Evolutionary conservation across 2,329 filamentous ascomycete genomes (phyloP), one percentile per base, ranked within the genome.

Genomic region (Alternaria sp.): DNA sequence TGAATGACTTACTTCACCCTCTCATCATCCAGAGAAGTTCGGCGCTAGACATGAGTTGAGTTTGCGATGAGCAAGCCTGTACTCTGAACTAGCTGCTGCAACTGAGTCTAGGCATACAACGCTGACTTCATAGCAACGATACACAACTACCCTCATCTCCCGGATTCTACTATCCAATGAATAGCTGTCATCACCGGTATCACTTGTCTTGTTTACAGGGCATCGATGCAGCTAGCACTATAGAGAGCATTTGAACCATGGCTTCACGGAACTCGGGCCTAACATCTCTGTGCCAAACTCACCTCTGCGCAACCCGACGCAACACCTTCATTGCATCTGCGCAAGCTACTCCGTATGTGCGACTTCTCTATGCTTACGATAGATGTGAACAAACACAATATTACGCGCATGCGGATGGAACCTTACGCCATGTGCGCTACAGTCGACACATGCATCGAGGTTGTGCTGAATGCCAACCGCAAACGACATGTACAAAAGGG

Each of bases 401-500:
- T 24, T 24, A 32, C 26, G 43, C 20, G 20, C 41, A 46, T 36
- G 36, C 54, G 53, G 54, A 56, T 61, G 61, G 32, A 46, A 62
- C 62, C 30, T 59, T 39, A 60, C 46, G 51, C 56, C 39, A 44
- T 53, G 22, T 12, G 24, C 34, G 9, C 36, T 20, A 51, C 54
- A 11, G 39, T 54, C 20, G 41, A 20, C 42, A 32, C 18, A 47
- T 34, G 36, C 30, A 32, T 32, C 9, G 30, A 9, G 9, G 9
- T 32, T 32, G 30, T 32, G 30, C 18, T 38, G 9, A 18, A 18
- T 16, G n/a, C 3, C 38, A 14, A 34, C 42, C n/a, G 42, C 11
- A 18, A 38, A 16, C 5, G 1, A 12, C 43, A 20, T 61, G 47
- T 63, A 65, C 57, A 63, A 59, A 65, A 55, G 32, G 47, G 39